Conservation (phyloP, 495 filamentous ascomycete genomes). For the Aspergillus ellipticus region DNA sequence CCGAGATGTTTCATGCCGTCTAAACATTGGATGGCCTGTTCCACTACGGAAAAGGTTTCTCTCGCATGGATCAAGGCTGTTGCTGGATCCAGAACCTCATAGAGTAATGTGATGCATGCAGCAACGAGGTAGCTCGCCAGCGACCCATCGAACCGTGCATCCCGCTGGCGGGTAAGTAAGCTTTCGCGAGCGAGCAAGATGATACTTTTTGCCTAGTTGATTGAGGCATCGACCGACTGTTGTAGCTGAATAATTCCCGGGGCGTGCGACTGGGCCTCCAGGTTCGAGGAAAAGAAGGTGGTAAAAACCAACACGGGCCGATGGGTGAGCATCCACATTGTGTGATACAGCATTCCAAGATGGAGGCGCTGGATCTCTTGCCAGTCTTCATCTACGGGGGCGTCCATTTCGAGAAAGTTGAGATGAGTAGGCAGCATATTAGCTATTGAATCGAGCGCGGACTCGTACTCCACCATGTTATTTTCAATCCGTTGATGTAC, state of each 20-base stretch:
- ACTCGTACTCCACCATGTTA: background rate
- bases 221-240: background rate
- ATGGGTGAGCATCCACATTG: background rate
- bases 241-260: background rate
- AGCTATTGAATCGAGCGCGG: background rate
- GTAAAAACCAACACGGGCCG: background rate
- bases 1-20: background rate
- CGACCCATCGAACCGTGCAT: background rate
- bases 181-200: background rate
- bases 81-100: background rate
- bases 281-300: background rate
- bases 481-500: background rate
- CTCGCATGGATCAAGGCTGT: background rate
- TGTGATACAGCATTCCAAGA: background rate
- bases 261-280: background rate
- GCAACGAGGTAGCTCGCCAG: background rate
- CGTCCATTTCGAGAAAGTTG: background rate
- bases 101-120: background rate
- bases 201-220: background rate
- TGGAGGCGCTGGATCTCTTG: background rate
- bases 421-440: background rate
- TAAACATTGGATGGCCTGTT: background rate
- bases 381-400: background rate
- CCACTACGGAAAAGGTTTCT: background rate
- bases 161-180: background rate